Evolutionary conservation across 164 flowering plant genomes (phyloP), one percentile per base, ranked within the genome.

Genomic region (Liquidambar formosana): DNA sequence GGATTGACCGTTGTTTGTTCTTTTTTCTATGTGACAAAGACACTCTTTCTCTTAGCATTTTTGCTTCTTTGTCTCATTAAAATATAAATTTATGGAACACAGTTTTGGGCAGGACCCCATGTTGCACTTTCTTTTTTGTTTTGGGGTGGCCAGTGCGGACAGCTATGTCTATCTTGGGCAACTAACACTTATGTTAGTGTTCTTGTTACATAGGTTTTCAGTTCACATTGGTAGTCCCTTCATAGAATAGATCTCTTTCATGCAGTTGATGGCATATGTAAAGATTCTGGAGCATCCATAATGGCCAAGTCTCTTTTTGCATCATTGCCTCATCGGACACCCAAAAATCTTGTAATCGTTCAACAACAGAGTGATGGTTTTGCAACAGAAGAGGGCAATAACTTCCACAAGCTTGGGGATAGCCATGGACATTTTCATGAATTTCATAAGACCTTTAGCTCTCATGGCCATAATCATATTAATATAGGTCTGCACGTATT

Each of bases 261-360:
- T 93, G 97, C 96, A 91, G 97, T 77, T 85, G 85, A 69, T 64
- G 84, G 78, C 84, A 78, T 79, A 75, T 77, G 84, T 84, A 85
- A 82, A 83, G 85, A 77, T 58, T 82, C 79, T 77, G 91, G 89
- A 86, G 97, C 75, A 82, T 93, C 97, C 57, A 61, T 80, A 68
- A 74, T 93, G 98, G 97, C 97, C 84, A 84, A 83, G 83, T 89
- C 94, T 81, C 94, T 93, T 67, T 89, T 90, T 85, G 86, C 85
- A 72, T 81, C 91, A 78, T 68, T 84, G 79, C 90, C 83, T 56
- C 78, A 72, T 71, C 75, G 64, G 73, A 73, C 72, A 61, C 83
- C 81, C 71, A 71, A 82, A 84, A 77, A 64, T 70, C 77, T 68
- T 83, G 73, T 75, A 56, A 48, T 65, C 68, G 68, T 73, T 79